Evolutionary conservation across 2,329 filamentous ascomycete species (phyloP), one percentile per base, ranked within the genome.

Genomic region (Colletotrichum tanaceti): DNA sequence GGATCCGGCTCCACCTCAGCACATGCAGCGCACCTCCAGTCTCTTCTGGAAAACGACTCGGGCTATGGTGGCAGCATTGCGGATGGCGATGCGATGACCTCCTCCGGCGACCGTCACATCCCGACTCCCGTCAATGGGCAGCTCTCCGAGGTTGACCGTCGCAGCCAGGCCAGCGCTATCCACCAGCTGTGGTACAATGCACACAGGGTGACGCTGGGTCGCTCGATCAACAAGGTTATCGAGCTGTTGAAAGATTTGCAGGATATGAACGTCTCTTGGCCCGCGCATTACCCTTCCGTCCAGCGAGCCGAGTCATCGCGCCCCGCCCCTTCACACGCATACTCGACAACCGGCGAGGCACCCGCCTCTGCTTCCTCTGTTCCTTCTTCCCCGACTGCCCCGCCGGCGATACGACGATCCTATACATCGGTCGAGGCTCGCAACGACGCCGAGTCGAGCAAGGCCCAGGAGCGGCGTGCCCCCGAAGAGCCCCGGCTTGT

Each of bases 111-210:
- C 39, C 64, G 63, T 13, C 71, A 71, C 35, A 61, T 72, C n/a
- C 71, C 72, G 47, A 68, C 65, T 39, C 18, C 64, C 20, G 57
- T 47, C 50, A 66, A 71, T 52, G 64, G 61, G 38, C 65, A 70
- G 47, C 83, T 83, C 77, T 82, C 84, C 73, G 80, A 83, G 49
- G 77, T 80, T 50, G 75, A 79, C 68, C 81, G 83, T 53, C 81
- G 83, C 75, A 79, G 80, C 52, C 89, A 95, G 72, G 91, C 93
- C 44, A 92, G 91, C 76, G 93, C 97, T 79, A 89, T 98, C 57
- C 91, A 97, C 76, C 96, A 98, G 81, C 87, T 98, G 72, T 93
- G 93, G 85, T 98, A 97, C 82, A 98, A 98, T 79, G 89, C 93
- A 75, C 97, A 98, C 78, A 90, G 94, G 68, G 92, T 90, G 6